Conservation (phyloP, 306 rosid genomes). For the Comarum palustre region DNA sequence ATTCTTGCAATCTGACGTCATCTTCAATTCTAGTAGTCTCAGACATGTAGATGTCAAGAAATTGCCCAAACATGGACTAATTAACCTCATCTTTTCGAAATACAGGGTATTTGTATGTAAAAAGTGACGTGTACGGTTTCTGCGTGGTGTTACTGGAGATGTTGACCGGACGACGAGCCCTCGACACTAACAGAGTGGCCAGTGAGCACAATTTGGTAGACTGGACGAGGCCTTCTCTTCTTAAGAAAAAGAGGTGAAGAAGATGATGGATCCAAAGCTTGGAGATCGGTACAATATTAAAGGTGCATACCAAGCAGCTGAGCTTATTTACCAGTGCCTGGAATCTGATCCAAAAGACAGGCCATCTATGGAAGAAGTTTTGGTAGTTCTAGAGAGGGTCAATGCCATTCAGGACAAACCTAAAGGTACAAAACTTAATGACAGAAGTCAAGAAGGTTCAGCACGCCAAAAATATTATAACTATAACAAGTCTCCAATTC, state of each 20-base stretch:
- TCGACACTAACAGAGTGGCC: conserved; percentile 43
- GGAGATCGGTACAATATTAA: conserved; percentile 26
- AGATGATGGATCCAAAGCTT: conserved; percentile 49
- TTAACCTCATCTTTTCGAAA: neutral
- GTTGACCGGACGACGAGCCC: conserved; percentile 52
- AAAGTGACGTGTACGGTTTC: conserved; percentile 86
- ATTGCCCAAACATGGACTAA: neutral
- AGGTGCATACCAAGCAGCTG: conserved; percentile 48
- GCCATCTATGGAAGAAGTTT: conserved; percentile 65
- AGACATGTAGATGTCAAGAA: neutral
- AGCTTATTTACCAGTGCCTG: conserved; percentile 47
- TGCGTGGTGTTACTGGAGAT: conserved; percentile 82
- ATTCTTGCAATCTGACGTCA: too few species aligned
- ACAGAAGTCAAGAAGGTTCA: neutral
- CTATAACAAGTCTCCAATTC: conserved; percentile 11
- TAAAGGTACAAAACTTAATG: conserved; percentile 21
- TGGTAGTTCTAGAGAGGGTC: conserved; percentile 35
- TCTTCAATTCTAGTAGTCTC: too few species aligned
- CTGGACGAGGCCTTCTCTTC: conserved; percentile 30
- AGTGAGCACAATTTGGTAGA: conserved; percentile 44
- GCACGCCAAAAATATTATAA: neutral
- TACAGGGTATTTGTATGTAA: conserved; percentile 75
- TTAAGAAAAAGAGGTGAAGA: conserved; percentile 41
- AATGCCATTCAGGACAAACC: conserved; percentile 28
- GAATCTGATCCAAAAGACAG: conserved; percentile 51